Evolutionary conservation across 192 early-diverging fungal genomes (phyloP), one percentile per base, ranked within the genome.

Genomic region (Podila epigama): DNA sequence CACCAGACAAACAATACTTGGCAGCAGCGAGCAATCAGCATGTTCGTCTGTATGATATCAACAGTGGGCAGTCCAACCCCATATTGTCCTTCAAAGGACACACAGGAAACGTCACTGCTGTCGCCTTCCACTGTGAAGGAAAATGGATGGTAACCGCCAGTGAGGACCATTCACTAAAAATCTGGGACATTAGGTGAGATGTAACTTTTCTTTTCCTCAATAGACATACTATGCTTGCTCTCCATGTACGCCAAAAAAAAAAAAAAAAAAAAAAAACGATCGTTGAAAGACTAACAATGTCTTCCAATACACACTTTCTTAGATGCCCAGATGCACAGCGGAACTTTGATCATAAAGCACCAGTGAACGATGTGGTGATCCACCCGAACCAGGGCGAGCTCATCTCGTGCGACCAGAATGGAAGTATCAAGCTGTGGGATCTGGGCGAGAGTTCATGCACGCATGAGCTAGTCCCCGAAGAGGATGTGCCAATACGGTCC

Each of bases 1-100:
- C 94, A 13, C 93, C 93, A 9, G 94, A 96, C 71, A 96, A 96
- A 63, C 85, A 93, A 25, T 91, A 89, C 70, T 73, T 96, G 16
- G 94, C 90, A 15, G 94, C 94, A 12, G 93, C 93, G 29, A 93
- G 92, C 87, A 93, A 96, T 63, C 93, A 93, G 59, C 86, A 88
- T 79, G 89, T 95, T 34, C 83, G 92, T 53, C 72, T 95, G 34
- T 95, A 93, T 65, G 94, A 95, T 63, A 93, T 94, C 56, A 92
- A 92, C 59, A 89, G 88, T 16, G 84, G 84, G 62, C 90, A 95
- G 61, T 87, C 90, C 22, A 92, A 91, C 69, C 90, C 93, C 11
- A 80, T 89, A 29, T 51, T 82, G n/a, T 84, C 83, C 1, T 90
- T 89, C 83, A 88, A 86, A 40, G 87, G 84, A 12, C 89, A 90